Base-by-base conservation (phyloP, 1,284 basidiomycete species). In the Puccinia coronata region DNA sequence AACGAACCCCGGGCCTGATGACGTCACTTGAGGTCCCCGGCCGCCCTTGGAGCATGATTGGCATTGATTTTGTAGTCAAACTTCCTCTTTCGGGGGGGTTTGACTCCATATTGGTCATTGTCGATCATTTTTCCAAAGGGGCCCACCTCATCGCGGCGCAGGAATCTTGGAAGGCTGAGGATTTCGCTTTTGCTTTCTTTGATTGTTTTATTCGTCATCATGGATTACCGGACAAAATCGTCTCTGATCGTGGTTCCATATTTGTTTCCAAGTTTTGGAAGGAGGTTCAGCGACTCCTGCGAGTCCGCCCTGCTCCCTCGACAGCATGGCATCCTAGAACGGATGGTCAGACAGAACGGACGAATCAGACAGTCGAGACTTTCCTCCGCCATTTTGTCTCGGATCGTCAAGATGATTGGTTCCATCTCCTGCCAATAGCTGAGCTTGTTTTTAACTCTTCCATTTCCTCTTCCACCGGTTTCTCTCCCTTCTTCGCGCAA, bases 241-340 rank as follows among this genome's bases (percentile, higher is more conserved):
- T 72, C 47, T 47, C 41, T 1, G 70, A 72, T 18, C 49, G 34
- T 11, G 70, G 70, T 1, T 25, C 70, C 2, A 5, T 28, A 18
- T 49, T 72, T n/a, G 43, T 72, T 28, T 47, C 41, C 0, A 72
- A 43, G 18, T 72, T 72, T 25, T 47, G 34, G 70, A 72, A 25
- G 51, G 23, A 25, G 5, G 23, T 72, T 0, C 34, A 51, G 9
- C 1, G 20, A 20, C 34, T 23, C 1, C 41, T 72, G 1, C 5
- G 47, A 0, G 31, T 72, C 6, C 8, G 16, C 2, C 16, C 34
- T 0, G 70, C 70, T 1, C 70, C 70, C 0, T 72, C 25, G 20
- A 47, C 43, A 4, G 70, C 70, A 3, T 72, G 43, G 41, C 43
- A 47, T 47, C 43, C 43, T 1, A 47, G 43, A 47, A 47, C 43